Evolutionary conservation across 176 grass and related monocot species (phyloP).

Genomic region (Triticum urartu): DNA sequence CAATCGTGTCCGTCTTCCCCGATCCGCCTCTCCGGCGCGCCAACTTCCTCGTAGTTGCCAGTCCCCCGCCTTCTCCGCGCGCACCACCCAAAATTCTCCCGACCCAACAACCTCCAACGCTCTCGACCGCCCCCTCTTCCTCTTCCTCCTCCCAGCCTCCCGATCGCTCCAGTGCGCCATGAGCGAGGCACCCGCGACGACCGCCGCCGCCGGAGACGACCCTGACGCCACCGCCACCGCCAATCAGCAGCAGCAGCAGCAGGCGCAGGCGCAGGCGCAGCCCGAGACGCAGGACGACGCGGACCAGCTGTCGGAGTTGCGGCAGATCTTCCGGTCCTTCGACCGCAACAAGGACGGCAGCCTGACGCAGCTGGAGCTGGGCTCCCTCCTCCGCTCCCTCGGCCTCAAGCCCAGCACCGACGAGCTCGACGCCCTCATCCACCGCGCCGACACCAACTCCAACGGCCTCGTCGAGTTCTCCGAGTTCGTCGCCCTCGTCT

Average conservation of each 20-base stretch:
- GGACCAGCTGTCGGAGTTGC: conserved; percentile 65
- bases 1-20: background rate
- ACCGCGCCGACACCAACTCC: conserved; percentile 72
- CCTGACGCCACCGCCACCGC: background rate
- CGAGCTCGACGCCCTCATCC: conserved; percentile 73
- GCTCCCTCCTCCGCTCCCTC: conserved; percentile 81
- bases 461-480: conserved; percentile 95
- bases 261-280: background rate
- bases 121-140: background rate
- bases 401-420: conserved; percentile 65
- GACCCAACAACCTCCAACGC: background rate
- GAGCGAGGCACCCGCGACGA: conserved; percentile 26
- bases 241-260: conserved; percentile 1
- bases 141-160: conserved; percentile 11
- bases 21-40: background rate
- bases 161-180: conserved; percentile 5
- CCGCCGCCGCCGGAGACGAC: conserved; percentile 12
- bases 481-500: conserved; percentile 80
- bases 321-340: conserved; percentile 87
- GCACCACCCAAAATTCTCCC: conserved; percentile 20
- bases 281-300: conserved; percentile 41
- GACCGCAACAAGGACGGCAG: conserved; percentile 88
- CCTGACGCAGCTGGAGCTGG: conserved; percentile 91
- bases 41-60: background rate
- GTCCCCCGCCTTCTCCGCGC: conserved; percentile 18